Evolutionary conservation across 495 filamentous ascomycete species (phyloP).

Genomic region (Coniosporium apollinis): DNA sequence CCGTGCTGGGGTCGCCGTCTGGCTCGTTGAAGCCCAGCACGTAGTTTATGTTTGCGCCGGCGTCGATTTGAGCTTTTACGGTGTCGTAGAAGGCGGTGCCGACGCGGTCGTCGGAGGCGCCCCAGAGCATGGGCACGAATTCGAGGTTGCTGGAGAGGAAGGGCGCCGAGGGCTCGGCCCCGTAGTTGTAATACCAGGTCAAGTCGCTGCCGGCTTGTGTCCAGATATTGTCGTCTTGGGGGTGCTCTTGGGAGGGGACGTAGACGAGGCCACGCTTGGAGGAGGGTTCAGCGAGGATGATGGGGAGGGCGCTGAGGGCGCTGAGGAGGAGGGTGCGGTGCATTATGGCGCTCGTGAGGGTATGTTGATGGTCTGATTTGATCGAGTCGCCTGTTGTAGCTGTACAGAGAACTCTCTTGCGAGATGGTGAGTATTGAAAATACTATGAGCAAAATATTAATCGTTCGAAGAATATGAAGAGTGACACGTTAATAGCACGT

Average conservation of each 20-base stretch:
- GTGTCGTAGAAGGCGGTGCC: constrained; percentile 38
- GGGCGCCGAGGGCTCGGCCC: constrained; percentile 30
- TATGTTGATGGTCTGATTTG: no score
- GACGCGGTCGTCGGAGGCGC: constrained; percentile 25
- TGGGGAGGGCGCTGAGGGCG: constrained; percentile 11
- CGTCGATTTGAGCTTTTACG: constrained; percentile 32
- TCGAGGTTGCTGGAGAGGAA: constrained; percentile 34
- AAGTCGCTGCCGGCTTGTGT: constrained; percentile 32
- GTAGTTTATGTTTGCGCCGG: constrained; percentile 42
- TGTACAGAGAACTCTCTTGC: no score
- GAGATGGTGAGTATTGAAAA: no score
- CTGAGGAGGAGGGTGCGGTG: constrained; percentile 9
- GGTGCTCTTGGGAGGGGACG: constrained; percentile 29
- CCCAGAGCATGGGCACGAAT: constrained; percentile 76
- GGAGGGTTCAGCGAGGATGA: constrained; percentile 26
- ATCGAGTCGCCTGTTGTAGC: no score
- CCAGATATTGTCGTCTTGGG: constrained; percentile 46
- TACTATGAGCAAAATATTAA: no score
- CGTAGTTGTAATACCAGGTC: constrained; percentile 78
- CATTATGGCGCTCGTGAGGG: no score
- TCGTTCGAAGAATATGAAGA: no score
- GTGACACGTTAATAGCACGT: no score
- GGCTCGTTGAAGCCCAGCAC: constrained; percentile 66
- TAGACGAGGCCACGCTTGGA: constrained; percentile 57
- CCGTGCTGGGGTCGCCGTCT: constrained; percentile 32